These are phyloP conservation scores for Apiospora rasikravindrae DNA, from an alignment of 2,329 filamentous ascomycete species.

Conservation along the genomic window DNA sequence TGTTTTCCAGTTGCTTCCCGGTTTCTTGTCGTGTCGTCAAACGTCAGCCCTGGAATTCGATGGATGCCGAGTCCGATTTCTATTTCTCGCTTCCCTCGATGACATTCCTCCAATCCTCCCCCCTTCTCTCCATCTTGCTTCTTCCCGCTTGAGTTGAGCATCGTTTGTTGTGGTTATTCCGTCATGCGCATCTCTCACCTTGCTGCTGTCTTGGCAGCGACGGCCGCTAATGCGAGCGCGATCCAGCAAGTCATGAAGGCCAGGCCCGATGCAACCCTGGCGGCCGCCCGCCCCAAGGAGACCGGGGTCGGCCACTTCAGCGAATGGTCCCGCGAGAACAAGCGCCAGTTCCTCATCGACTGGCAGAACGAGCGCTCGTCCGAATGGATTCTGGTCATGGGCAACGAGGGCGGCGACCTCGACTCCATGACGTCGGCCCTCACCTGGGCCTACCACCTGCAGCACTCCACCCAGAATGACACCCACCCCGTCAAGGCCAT, in stretches of 20 bases:
- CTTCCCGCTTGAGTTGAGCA: not conserved
- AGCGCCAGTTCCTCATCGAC: slow-evolving; percentile 51
- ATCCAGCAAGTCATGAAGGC: slow-evolving; percentile 19
- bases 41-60: not conserved
- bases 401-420: slow-evolving; percentile 51
- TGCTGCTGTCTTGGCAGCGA: not conserved
- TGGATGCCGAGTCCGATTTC: not conserved
- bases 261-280: slow-evolving; percentile 18
- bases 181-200: not conserved
- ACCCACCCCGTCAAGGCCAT: slow-evolving; percentile 50
- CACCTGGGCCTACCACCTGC: slow-evolving; percentile 53
- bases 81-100: not conserved
- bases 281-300: slow-evolving; percentile 18
- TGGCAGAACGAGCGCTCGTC: slow-evolving; percentile 48
- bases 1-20: not conserved
- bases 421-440: slow-evolving; percentile 51
- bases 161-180: too few relatives aligned
- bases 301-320: slow-evolving; percentile 53
- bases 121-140: not conserved
- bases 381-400: slow-evolving; percentile 52
- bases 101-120: not conserved
- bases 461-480: slow-evolving; percentile 48
- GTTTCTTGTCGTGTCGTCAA: not conserved
- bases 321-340: slow-evolving; percentile 52
- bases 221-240: not conserved